Conservation (phyloP, 768 basidiomycete species). For the Hericium coralloides region DNA sequence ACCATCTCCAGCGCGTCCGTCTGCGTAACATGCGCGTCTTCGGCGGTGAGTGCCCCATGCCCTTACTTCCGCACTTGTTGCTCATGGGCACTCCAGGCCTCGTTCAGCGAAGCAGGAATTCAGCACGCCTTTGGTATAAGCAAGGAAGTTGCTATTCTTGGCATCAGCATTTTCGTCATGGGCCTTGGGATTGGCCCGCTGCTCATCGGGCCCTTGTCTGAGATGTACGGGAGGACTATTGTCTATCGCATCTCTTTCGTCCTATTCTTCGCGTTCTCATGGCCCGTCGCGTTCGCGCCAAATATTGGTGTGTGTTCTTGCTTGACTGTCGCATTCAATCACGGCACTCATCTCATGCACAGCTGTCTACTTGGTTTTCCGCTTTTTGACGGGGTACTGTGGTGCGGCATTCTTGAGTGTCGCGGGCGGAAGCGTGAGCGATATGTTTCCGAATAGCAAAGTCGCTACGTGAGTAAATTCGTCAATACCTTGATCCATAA, state of each 20-base stretch:
- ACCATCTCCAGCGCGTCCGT: slow-evolving; percentile 4
- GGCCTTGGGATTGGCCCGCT: slow-evolving; percentile 25
- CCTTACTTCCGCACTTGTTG: not conserved
- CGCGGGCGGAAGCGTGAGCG: slow-evolving; percentile 51
- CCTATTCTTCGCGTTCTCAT: slow-evolving; percentile 54
- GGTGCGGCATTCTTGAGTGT: slow-evolving; percentile 54
- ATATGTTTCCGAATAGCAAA: slow-evolving; percentile 43
- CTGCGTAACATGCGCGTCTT: slow-evolving; percentile 6
- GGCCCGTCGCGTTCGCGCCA: slow-evolving; percentile 68
- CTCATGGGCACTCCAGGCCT: slow-evolving; percentile 15
- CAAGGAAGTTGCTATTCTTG: slow-evolving; percentile 32
- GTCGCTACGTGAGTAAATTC: slow-evolving; percentile 46
- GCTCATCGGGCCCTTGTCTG: slow-evolving; percentile 30
- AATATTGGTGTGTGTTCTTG: slow-evolving; percentile 39
- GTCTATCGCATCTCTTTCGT: slow-evolving; percentile 57
- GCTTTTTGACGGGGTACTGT: slow-evolving; percentile 46
- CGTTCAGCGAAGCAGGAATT: slow-evolving; percentile 30
- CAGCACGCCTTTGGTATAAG: slow-evolving; percentile 27
- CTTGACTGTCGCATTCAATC: not conserved
- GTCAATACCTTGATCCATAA: not conserved
- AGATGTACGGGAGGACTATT: slow-evolving; percentile 54
- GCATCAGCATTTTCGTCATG: slow-evolving; percentile 31
- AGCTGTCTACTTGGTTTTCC: slow-evolving; percentile 57
- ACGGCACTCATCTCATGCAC: not conserved
- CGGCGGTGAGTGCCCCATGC: slow-evolving; percentile 1